Evolutionary conservation across 345 rosid genomes (phyloP).

Genomic region (Salix exigua): DNA sequence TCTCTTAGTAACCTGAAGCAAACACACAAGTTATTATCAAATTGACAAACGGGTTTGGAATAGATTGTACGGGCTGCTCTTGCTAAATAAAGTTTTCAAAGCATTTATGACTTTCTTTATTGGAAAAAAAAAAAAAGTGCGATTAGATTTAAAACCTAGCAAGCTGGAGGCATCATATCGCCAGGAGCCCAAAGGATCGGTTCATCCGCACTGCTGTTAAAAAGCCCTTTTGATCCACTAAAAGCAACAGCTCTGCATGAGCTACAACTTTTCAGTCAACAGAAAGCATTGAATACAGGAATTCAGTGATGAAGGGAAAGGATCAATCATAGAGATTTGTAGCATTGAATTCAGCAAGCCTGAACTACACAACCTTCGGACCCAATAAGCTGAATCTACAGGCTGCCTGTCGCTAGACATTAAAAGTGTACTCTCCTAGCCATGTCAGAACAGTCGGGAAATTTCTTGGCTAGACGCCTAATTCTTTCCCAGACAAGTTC

Average conservation of each 20-base stretch:
- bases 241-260: not conserved
- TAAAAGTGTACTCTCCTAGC: not conserved
- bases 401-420: too few relatives aligned
- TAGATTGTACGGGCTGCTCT: not conserved
- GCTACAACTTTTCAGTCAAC: not conserved
- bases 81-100: not conserved
- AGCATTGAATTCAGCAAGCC: not conserved
- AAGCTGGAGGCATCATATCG: not conserved
- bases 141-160: not conserved
- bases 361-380: not conserved
- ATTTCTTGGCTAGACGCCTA: not conserved
- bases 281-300: not conserved
- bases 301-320: not conserved
- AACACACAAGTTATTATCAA: not conserved
- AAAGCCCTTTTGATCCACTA: not conserved
- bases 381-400: not conserved
- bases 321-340: not conserved
- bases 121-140: not conserved
- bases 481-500: not conserved
- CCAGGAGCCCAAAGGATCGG: not conserved
- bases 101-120: not conserved
- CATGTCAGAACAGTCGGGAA: not conserved
- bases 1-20: not conserved
- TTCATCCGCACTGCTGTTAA: not conserved
- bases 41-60: not conserved